Conservation (phyloP, 2,329 filamentous ascomycete genomes). For the Fusarium palustre region DNA sequence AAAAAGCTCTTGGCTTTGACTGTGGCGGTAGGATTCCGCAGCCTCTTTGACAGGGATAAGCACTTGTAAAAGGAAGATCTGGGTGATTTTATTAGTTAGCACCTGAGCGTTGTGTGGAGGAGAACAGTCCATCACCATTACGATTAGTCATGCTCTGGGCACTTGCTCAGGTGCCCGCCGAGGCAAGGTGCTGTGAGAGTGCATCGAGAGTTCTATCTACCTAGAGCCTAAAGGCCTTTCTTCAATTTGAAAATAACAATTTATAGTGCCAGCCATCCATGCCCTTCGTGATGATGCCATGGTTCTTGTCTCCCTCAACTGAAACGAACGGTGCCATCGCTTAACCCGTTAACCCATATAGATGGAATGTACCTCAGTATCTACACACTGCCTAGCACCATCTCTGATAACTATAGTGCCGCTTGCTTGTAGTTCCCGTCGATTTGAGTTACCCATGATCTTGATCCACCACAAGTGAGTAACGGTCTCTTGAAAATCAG, state of each 20-base stretch:
- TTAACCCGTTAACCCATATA: background rate
- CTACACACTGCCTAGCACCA: background rate
- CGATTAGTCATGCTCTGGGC: background rate
- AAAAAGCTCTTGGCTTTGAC: conserved; percentile 40
- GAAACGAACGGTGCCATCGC: background rate
- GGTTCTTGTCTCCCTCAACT: background rate
- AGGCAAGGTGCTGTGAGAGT: background rate
- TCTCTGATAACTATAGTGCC: conserved; percentile 5
- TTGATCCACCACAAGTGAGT: conserved; percentile 9
- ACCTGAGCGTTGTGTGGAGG: background rate
- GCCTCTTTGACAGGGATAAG: conserved; percentile 41
- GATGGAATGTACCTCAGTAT: background rate
- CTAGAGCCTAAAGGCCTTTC: background rate
- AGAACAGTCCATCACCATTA: background rate
- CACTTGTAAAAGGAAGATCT: conserved; percentile 33
- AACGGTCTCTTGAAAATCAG: conserved; percentile 20
- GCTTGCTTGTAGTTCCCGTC: conserved; percentile 9
- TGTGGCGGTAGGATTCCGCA: conserved; percentile 49
- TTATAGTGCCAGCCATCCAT: background rate
- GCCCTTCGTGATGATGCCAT: background rate
- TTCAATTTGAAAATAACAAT: background rate
- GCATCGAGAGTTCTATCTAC: conserved; percentile 1
- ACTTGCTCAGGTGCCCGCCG: background rate
- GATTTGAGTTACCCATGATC: conserved; percentile 8
- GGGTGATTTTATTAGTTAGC: background rate